phyloP scores from a whole-genome alignment of 331 rosid genomes.

The Stylosanthes scabra region DNA sequence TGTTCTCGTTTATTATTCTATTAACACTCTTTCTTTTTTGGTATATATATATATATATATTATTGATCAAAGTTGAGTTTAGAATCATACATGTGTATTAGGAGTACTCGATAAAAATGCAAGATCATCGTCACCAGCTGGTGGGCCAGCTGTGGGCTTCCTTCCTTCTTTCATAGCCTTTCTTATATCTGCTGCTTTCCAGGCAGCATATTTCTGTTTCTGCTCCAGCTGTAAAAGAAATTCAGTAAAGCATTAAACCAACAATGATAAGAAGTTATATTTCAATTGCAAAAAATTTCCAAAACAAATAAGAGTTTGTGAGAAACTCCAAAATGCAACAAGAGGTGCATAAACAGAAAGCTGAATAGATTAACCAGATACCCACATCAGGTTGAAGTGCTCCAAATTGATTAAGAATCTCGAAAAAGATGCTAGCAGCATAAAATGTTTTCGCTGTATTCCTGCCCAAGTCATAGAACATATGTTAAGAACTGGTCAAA shows the following conservation, averaged over 20 bases:
- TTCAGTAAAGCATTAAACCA: constrained; percentile 27
- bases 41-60: neutral
- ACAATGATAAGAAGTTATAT: constrained; percentile 29
- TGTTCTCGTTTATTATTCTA: neutral
- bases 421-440: constrained; percentile 98
- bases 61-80: constrained; percentile 36
- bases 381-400: constrained; percentile 86
- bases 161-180: constrained; percentile 98
- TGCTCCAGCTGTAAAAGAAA: constrained; percentile 83
- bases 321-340: constrained; percentile 32
- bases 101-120: constrained; percentile 56
- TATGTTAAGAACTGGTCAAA: constrained; percentile 22
- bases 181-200: constrained; percentile 99
- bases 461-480: constrained; percentile 55
- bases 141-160: constrained; percentile 86
- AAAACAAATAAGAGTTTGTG: constrained; percentile 7
- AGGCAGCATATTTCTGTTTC: constrained; percentile 94
- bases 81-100: constrained; percentile 66
- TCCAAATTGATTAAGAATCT: constrained; percentile 93
- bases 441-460: constrained; percentile 96
- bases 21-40: neutral
- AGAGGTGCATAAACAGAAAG: constrained; percentile 22
- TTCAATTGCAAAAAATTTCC: constrained; percentile 17
- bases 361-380: constrained; percentile 38
- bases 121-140: constrained; percentile 89